Evolutionary conservation across 257 asterid species (phyloP).

Genomic region (Craterostigma plantagineum): DNA sequence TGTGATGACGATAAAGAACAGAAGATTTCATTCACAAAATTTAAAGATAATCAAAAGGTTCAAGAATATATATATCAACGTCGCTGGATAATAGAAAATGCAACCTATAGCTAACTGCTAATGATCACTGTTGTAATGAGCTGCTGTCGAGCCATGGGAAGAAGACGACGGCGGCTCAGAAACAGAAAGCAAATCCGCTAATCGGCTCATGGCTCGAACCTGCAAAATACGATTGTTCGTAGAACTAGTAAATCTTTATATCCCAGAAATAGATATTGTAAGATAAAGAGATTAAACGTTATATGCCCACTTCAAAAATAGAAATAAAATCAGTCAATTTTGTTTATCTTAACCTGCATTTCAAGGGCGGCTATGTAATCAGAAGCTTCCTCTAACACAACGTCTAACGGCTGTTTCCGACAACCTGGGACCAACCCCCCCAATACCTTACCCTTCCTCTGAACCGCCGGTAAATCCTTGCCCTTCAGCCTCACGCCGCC

Average conservation of each 20-base stretch:
- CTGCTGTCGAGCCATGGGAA: slow-evolving; percentile 9
- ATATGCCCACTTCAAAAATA: background rate
- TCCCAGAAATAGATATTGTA: background rate
- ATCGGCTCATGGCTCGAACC: slow-evolving; percentile 82
- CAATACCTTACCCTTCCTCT: slow-evolving; percentile 52
- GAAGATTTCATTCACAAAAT: no score
- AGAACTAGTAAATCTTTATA: background rate
- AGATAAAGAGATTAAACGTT: background rate
- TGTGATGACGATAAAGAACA: no score
- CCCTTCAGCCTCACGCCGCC: slow-evolving; percentile 41
- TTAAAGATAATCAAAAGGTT: no score
- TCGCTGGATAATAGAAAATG: no score
- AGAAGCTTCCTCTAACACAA: slow-evolving; percentile 66
- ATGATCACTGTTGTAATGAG: slow-evolving; percentile 10
- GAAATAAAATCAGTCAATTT: background rate
- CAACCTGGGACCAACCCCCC: slow-evolving; percentile 84
- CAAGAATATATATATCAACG: no score
- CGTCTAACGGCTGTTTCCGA: slow-evolving; percentile 73
- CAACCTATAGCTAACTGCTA: background rate
- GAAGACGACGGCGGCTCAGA: slow-evolving; percentile 14
- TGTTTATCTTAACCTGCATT: slow-evolving; percentile 50
- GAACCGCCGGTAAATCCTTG: slow-evolving; percentile 62
- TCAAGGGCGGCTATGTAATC: slow-evolving; percentile 91
- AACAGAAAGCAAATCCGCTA: slow-evolving; percentile 65
- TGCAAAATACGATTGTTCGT: no score